Evolutionary conservation across 2,329 filamentous ascomycete species (phyloP).

Genomic region (Periglandula ipomoeae): DNA sequence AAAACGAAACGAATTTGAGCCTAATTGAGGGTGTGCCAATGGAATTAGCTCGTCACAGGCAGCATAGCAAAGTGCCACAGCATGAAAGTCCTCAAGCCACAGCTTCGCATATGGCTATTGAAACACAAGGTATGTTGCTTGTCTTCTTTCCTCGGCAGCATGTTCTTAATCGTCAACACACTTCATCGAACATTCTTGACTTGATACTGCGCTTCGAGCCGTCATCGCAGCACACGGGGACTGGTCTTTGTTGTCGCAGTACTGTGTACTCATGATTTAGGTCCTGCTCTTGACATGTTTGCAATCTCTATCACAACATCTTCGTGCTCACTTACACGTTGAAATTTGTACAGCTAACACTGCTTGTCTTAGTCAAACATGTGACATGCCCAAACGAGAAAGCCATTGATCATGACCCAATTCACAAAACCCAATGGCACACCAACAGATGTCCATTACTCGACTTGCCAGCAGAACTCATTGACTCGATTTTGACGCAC

Average conservation of each 20-base stretch:
- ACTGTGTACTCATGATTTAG: not conserved
- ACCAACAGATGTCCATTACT: slow-evolving; percentile 29
- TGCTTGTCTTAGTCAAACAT: not conserved
- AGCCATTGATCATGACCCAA: not conserved
- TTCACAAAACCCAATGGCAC: not conserved
- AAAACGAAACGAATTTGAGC: slow-evolving; percentile 25
- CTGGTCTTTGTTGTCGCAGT: not conserved
- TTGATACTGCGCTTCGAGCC: too few species aligned
- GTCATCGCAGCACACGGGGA: too few species aligned
- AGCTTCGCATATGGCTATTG: not conserved
- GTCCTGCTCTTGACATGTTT: not conserved
- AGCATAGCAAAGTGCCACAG: not conserved
- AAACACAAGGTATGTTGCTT: slow-evolving; percentile 1
- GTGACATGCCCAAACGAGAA: not conserved
- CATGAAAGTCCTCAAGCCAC: not conserved
- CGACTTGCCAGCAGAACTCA: slow-evolving; percentile 62
- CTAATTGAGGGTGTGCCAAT: slow-evolving; percentile 20
- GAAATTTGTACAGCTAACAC: not conserved
- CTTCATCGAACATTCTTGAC: too few species aligned
- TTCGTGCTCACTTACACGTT: not conserved
- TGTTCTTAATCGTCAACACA: too few species aligned
- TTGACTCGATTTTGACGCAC: slow-evolving; percentile 61
- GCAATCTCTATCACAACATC: not conserved
- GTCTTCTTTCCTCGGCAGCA: too few species aligned
- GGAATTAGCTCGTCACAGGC: slow-evolving; percentile 8